Conservation (phyloP, 371 early-diverging fungal species). For the Chytridiales sp. region DNA sequence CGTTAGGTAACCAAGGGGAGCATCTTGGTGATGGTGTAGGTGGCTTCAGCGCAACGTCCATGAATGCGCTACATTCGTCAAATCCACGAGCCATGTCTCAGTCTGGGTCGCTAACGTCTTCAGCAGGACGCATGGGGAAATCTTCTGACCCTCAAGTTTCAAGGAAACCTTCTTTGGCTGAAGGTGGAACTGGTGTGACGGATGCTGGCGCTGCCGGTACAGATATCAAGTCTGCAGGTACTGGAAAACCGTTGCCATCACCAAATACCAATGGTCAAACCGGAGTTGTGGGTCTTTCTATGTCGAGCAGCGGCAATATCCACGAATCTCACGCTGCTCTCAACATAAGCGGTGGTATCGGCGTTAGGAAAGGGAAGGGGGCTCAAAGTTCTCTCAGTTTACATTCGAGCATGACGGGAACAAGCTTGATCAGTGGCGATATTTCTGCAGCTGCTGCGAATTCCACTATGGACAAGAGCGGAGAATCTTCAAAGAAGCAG, state of each 20-base stretch:
- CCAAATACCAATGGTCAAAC: too few species aligned
- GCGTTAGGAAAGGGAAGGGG: constrained; percentile 19
- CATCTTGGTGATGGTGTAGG: too few species aligned
- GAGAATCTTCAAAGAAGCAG: background rate
- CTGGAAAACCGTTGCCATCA: too few species aligned
- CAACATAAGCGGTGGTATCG: constrained; percentile 27
- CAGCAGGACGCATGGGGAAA: too few species aligned
- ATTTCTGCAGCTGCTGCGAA: background rate
- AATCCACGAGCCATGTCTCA: too few species aligned
- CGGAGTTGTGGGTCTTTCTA: constrained; percentile 1
- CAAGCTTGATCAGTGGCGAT: background rate
- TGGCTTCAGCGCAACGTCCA: too few species aligned
- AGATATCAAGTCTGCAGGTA: too few species aligned
- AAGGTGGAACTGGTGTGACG: background rate
- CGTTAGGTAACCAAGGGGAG: too few species aligned
- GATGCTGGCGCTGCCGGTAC: background rate
- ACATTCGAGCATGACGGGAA: background rate
- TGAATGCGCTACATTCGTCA: too few species aligned
- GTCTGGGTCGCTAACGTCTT: too few species aligned
- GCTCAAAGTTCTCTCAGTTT: too few species aligned
- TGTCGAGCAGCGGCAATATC: background rate
- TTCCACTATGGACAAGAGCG: background rate
- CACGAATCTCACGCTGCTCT: constrained; percentile 6
- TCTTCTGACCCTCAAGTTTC: background rate
- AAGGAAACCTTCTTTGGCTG: background rate